phyloP scores from a whole-genome alignment of 78 protist genomes.

The Dictyostelium firmibasis region DNA sequence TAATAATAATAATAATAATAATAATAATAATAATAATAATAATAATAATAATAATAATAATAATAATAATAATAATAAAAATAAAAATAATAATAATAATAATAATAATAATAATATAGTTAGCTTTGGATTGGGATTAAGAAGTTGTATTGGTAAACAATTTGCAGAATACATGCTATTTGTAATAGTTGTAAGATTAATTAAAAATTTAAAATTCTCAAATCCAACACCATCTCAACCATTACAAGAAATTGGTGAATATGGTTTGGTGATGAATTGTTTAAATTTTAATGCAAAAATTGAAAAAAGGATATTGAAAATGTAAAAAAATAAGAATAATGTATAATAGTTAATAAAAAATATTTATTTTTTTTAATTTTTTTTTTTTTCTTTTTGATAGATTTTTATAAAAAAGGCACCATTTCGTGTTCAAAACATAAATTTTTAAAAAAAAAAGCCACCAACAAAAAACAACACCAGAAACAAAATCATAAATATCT shows the following conservation, averaged over 20 bases:
- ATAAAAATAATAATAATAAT: background rate
- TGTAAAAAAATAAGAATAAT: background rate
- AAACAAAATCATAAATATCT: too few relatives aligned
- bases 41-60: too few relatives aligned
- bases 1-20: too few relatives aligned
- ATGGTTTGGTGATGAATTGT: background rate
- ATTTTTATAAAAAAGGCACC: too few relatives aligned
- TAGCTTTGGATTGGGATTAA: background rate
- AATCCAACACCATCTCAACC: background rate
- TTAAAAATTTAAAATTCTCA: background rate
- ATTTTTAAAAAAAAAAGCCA: too few relatives aligned
- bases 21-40: too few relatives aligned
- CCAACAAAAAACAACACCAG: too few relatives aligned
- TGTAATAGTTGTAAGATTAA: background rate
- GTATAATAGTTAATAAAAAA: too few relatives aligned
- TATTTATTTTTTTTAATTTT: too few relatives aligned
- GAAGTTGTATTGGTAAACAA: conserved; percentile 11
- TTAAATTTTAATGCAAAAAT: background rate
- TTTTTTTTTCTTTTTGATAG: too few relatives aligned
- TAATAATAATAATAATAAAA: too few relatives aligned
- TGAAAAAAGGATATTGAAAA: background rate
- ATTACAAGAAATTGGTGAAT: background rate
- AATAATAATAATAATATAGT: background rate
- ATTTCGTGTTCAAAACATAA: too few relatives aligned
- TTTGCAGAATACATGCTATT: background rate